phyloP scores from a whole-genome alignment of 192 early-diverging fungal genomes.

The Kappamyces sp. region DNA sequence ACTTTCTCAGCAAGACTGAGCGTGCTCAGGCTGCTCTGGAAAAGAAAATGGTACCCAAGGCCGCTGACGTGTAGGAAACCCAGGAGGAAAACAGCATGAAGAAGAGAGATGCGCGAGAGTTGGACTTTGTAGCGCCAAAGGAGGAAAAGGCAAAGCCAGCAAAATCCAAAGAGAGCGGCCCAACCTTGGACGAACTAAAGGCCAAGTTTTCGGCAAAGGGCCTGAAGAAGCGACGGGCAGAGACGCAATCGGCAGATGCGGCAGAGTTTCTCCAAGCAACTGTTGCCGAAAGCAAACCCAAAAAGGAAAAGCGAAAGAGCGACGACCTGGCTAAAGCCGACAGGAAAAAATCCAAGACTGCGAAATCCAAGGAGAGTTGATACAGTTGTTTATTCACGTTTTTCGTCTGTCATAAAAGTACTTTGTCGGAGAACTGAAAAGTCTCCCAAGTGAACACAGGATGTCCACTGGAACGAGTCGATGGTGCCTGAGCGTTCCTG shows the following conservation, averaged over 20 bases:
- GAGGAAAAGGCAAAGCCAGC: conserved; percentile 32
- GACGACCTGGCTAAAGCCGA: conserved; percentile 13
- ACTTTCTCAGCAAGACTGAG: conserved; percentile 66
- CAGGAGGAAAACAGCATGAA: conserved; percentile 64
- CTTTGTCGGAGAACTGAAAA: conserved; percentile 20
- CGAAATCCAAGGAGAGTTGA: too few species aligned
- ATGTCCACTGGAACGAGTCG: conserved; percentile 11
- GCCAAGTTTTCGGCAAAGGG: conserved; percentile 37
- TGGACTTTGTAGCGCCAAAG: conserved; percentile 77
- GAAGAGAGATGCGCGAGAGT: conserved; percentile 64
- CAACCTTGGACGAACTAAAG: conserved; percentile 35
- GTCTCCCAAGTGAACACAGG: conserved; percentile 16
- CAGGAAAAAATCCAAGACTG: too few species aligned
- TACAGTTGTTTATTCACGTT: neutral
- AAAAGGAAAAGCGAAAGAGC: neutral
- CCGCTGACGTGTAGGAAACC: conserved; percentile 34
- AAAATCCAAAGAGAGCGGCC: neutral
- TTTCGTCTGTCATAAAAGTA: neutral
- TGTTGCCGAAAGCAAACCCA: neutral
- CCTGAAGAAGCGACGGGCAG: neutral
- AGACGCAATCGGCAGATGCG: neutral
- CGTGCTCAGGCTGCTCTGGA: conserved; percentile 44
- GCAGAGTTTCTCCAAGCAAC: neutral
- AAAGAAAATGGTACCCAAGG: conserved; percentile 56
- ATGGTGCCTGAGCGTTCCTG: conserved; percentile 7